phyloP scores from a whole-genome alignment of 495 filamentous ascomycete species.

The Bombardia bombarda region DNA sequence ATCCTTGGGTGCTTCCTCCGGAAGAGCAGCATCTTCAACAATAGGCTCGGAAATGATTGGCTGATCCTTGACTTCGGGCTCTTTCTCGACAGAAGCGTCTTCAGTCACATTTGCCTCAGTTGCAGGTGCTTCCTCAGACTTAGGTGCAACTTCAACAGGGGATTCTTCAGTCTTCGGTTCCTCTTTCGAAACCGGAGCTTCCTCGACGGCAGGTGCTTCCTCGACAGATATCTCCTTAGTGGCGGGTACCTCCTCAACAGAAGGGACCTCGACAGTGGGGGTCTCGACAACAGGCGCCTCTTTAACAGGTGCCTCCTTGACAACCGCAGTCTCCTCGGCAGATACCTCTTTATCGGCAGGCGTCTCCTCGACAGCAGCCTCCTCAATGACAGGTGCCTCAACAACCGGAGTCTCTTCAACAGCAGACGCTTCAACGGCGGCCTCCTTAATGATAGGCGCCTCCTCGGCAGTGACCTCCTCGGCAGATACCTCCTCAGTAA shows the following conservation, averaged over 20 bases:
- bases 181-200: too few relatives aligned
- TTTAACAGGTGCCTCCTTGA: background rate
- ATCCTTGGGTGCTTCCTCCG: background rate
- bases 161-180: too few relatives aligned
- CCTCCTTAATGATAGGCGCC: background rate
- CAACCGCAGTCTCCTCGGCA: too few relatives aligned
- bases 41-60: background rate
- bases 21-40: background rate
- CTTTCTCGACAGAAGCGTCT: background rate
- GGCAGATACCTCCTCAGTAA: background rate
- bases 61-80: conserved; percentile 1
- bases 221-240: conserved; percentile 4
- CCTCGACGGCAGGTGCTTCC: conserved; percentile 4
- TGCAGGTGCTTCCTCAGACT: background rate
- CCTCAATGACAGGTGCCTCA: background rate
- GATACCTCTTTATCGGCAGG: background rate
- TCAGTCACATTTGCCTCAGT: too few relatives aligned
- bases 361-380: background rate
- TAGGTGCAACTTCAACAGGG: background rate
- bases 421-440: background rate
- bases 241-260: conserved; percentile 2
- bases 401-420: background rate
- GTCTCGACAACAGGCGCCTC: background rate
- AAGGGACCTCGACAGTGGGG: background rate
- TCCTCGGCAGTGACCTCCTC: background rate